Evolutionary conservation across 2,329 filamentous ascomycete species (phyloP).

Genomic region (Didymosphaeria variabile): DNA sequence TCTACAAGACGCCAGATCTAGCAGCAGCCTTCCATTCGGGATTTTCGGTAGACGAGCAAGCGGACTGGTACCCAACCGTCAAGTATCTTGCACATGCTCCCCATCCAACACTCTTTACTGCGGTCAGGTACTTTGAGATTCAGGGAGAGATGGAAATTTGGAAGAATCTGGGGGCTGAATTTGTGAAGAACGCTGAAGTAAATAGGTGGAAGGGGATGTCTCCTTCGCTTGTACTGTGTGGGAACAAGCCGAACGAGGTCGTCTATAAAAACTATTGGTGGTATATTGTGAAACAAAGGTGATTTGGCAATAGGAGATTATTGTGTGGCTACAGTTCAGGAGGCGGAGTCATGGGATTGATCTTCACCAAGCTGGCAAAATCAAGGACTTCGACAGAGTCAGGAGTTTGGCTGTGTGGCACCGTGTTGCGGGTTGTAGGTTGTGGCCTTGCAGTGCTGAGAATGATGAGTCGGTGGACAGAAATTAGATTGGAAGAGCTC

Average conservation of each 20-base stretch:
- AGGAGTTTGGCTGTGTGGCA: no score
- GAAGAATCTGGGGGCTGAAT: constrained; percentile 14
- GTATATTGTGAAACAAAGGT: constrained; percentile 19
- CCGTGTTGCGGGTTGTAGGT: no score
- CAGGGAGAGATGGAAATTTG: constrained; percentile 15
- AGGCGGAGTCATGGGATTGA: no score
- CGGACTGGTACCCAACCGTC: constrained; percentile 15
- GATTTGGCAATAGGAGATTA: not conserved
- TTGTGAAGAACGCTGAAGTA: constrained; percentile 19
- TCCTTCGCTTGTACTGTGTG: constrained; percentile 16
- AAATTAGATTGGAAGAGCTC: no score
- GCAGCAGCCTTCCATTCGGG: constrained; percentile 16
- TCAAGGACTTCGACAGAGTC: no score
- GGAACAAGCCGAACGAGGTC: constrained; percentile 17
- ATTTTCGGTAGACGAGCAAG: constrained; percentile 15
- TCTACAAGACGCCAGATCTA: constrained; percentile 16
- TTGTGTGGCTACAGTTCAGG: not conserved
- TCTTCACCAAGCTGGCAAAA: no score
- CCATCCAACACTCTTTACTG: constrained; percentile 18
- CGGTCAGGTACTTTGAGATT: constrained; percentile 15
- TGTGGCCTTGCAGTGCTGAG: no score
- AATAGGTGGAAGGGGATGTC: constrained; percentile 18
- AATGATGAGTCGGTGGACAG: no score
- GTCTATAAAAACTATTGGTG: constrained; percentile 14
- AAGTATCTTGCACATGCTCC: constrained; percentile 17